Base-by-base conservation (phyloP, 176 grass and related monocot species). In the Eragrostis nindensis region DNA sequence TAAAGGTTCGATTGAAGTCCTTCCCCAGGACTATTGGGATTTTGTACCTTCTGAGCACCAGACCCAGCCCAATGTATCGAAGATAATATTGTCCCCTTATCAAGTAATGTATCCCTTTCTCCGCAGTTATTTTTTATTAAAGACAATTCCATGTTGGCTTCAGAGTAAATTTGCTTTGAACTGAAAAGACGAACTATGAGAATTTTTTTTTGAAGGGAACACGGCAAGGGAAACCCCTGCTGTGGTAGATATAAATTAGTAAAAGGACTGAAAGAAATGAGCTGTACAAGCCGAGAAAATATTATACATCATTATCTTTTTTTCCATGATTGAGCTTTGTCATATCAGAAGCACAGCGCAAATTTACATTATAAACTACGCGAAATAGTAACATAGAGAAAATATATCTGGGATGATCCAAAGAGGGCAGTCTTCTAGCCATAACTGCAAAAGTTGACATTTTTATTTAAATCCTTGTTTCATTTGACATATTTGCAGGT, bases 21-120 rank as follows among this genome's bases (percentile, higher is more conserved):
- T 98, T 61, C 88, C 95, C 17, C 77, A 62, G 52, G 95, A 95
- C 82, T 98, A 81, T 91, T 98, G 95, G 95, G 86, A 91, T 76
- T 93, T 98, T 79, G 48, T 95, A 74, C 95, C 95, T 80, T 84
- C 68, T 80, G 81, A 89, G 71, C 69, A 90, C 50, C 86, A 87
- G 44, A 84, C 65, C 41, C 81, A 92, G 54, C 26, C 88, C 26
- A 79, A 86, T 75, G 74, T 60, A 41, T 81, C 71, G 30, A 92
- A 79, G 83, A 91, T 93, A 74, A 85, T 85, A 79, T 66, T 98
- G 26, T 90, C 95, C 17, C 92, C 95, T 29, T 83, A 93, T 69
- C 92, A 98, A 91, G 95, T 98, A 94, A 94, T 73, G 73, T 90
- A 65, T 76, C 13, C 61, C 11, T 59, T 87, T 84, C n/a, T 48